Base-by-base conservation (phyloP, 352 stramenopile genomes). In the Phytophthora citrophthora region DNA sequence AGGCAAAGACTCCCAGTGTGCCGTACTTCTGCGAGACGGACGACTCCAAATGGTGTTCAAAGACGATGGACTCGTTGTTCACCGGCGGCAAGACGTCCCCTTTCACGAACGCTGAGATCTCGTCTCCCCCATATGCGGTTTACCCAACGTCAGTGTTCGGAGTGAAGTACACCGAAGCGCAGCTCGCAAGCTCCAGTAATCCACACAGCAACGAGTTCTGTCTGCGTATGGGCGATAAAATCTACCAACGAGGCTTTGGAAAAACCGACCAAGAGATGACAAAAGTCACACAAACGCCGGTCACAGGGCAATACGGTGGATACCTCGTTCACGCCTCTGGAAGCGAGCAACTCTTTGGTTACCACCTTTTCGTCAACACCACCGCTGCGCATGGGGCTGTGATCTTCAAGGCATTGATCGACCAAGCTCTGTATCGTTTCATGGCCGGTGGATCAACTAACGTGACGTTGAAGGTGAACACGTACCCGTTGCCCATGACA, bases 261-360 rank as follows among this genome's bases (percentile, higher is more conserved):
- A 79, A 76, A 43, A 63, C 53, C 2, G 63, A 76, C 18, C 88
- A 63, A 1, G 88, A 89, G 23, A 96, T 96, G 72, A 88, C 80
- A 0, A 95, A 86, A 16, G 81, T 81, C 47, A 89, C 96, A 0
- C 47, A 56, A 39, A 65, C 54, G 1, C 55, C 68, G 1, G 64
- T 75, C 2, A 63, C 68, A 5, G 63, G 63, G 4, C 79, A 86
- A 53, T 81, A 71, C 26, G 77, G 74, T 15, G 70, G 63, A 11
- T 79, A 76, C 46, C 49, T 86, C 5, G 53, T 83, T 5, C 62
- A 81, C 36, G 68, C 46, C 5, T 79, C 68, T 13, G 43, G 16
- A 11, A 52, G 39, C 3, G 64, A 70, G 39, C 65, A 64, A 20
- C 59, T 80, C 11, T 76, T 89, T 27, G 68, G 79, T 11, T 89